Conservation (phyloP, 805 yeast species). For the Starmerella bombi region DNA sequence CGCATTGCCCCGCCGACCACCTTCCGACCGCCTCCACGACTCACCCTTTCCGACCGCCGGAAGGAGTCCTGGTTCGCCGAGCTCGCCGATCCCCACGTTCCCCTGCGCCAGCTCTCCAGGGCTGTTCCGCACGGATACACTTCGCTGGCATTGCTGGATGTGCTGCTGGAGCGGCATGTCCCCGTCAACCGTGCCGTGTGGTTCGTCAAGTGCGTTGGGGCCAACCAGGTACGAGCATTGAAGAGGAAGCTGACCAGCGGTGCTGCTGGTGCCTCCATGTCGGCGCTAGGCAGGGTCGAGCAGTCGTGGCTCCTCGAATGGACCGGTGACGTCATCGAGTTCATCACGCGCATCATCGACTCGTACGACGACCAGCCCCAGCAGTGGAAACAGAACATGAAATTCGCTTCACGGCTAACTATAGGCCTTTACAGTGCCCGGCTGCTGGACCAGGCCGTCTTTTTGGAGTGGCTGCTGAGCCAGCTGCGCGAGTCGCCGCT, state of each 20-base stretch:
- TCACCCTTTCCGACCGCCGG: constrained; percentile 77
- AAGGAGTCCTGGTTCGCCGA: constrained; percentile 77
- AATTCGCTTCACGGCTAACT: constrained; percentile 46
- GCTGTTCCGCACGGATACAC: constrained; percentile 86
- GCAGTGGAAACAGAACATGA: constrained; percentile 39
- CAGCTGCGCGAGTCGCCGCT: constrained; percentile 33
- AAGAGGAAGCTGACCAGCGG: constrained; percentile 32
- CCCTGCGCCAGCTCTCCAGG: constrained; percentile 54
- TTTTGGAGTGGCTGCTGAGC: constrained; percentile 51
- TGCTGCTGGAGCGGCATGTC: constrained; percentile 45
- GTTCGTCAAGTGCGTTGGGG: constrained; percentile 78
- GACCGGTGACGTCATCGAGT: constrained; percentile 71
- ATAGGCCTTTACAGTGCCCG: constrained; percentile 57
- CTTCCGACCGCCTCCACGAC: constrained; percentile 75
- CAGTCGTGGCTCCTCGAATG: constrained; percentile 68
- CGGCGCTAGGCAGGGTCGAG: constrained; percentile 26
- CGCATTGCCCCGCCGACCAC: constrained; percentile 38
- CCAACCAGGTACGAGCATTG: constrained; percentile 55
- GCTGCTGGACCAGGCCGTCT: constrained; percentile 47
- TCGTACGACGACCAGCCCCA: constrained; percentile 26
- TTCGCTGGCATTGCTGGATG: constrained; percentile 59
- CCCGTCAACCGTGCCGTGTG: constrained; percentile 79
- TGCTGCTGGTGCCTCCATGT: not conserved
- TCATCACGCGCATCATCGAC: constrained; percentile 38
- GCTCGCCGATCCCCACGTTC: constrained; percentile 51